Base-by-base conservation (phyloP, 1,284 basidiomycete species). In the Cutaneotrichosporon arboriforme region DNA sequence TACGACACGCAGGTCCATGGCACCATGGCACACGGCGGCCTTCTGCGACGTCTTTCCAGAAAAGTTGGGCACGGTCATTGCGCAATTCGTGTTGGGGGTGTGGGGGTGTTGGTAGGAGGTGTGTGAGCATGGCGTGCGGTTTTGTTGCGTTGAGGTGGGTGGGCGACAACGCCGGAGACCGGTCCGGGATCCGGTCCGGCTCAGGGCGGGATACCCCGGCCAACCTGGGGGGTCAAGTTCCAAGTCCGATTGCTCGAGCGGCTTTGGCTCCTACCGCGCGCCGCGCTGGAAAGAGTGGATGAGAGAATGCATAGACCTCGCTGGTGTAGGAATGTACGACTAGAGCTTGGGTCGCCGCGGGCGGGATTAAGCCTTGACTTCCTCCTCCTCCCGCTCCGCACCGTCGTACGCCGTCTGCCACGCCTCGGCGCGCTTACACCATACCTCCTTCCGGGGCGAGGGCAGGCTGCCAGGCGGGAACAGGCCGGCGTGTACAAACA, bases 1-100 rank as follows among this genome's bases (percentile, higher is more conserved):
- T 55, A 78, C 77, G 12, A 77, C 67, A 12, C 78, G 72, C 5
- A 79, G 67, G 58, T 80, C 78, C 37, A 73, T 63, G 17, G 76
- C 75, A 2, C 77, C 78, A 58, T 80, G 76, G 53, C 72, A 74
- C n/a, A 73, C 71, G 14, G 69, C 67, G 8, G 72, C 70, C 37
- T 60, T 65, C 51, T 73, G 69, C 9, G 59, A 56, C 13, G 63
- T 63, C 53, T 39, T 33, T 22, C 49, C 41, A 14, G n/a, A 15
- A 34, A 50, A 50, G 33, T 35, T 37, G 21, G 41, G 41, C 14
- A 31, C 35, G 8, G 37, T 21, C 23, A 23, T 21, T n/a, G n/a
- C n/a, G n/a, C n/a, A n/a, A n/a, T n/a, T n/a, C 4, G 38, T 40
- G 33, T 2, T 17, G 26, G 7, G 20, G 15, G 21, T 38, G 35